Conservation (phyloP, 2,329 filamentous ascomycete genomes). For the Exophiala sideris region DNA sequence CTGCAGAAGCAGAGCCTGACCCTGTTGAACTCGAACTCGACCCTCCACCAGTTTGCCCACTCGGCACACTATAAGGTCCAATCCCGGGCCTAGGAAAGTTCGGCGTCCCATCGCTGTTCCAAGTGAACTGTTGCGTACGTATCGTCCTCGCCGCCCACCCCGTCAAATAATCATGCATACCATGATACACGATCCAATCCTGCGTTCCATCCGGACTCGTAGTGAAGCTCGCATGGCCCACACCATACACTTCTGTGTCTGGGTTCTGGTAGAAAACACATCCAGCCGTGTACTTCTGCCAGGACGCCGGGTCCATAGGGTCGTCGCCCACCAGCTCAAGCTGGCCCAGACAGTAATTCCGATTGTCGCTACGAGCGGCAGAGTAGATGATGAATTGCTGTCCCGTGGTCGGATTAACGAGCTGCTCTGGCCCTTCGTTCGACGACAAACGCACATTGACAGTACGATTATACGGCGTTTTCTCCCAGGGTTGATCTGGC, state of each 20-base stretch:
- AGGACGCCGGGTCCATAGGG: conserved; percentile 49
- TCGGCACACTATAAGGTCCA: conserved; percentile 44
- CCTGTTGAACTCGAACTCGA: neutral
- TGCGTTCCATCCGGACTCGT: conserved; percentile 47
- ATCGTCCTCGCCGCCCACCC: conserved; percentile 50
- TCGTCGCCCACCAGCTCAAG: conserved; percentile 49
- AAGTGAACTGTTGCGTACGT: conserved; percentile 47
- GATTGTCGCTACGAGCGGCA: conserved; percentile 50
- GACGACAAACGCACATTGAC: conserved; percentile 39
- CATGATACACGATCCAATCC: conserved; percentile 54
- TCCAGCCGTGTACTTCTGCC: conserved; percentile 47
- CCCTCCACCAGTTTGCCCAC: conserved; percentile 9
- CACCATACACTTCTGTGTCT: conserved; percentile 43
- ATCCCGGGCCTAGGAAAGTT: conserved; percentile 49
- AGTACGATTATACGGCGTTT: conserved; percentile 48
- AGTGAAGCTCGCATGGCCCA: conserved; percentile 51
- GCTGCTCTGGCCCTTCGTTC: conserved; percentile 52
- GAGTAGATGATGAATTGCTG: conserved; percentile 51
- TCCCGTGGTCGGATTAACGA: conserved; percentile 46
- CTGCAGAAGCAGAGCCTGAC: neutral
- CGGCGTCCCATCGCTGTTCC: conserved; percentile 48
- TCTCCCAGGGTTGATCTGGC: conserved; percentile 50
- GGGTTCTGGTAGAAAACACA: conserved; percentile 52
- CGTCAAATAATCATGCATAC: conserved; percentile 47
- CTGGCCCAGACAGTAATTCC: conserved; percentile 53